Conservation (phyloP, 208 protist genomes). For the Leptomonas pyrrhocoris region DNA sequence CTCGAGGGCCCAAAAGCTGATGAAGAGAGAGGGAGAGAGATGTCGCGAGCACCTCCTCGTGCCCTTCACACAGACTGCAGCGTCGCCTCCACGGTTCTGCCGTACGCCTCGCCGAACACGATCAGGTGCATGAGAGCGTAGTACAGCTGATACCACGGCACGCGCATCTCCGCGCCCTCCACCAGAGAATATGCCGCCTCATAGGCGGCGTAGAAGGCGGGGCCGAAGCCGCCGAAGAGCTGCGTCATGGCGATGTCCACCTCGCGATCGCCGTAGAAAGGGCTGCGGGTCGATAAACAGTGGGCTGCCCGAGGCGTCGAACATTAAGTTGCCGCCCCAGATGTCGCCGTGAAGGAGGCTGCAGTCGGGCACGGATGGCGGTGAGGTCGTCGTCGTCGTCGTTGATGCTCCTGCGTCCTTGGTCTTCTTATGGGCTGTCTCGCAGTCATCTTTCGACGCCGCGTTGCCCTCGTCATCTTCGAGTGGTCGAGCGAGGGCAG, state of each 20-base stretch:
- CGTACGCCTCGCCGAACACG: slow-evolving; percentile 42
- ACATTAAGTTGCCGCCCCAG: slow-evolving; percentile 34
- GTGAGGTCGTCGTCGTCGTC: neutral
- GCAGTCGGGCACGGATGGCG: slow-evolving; percentile 5
- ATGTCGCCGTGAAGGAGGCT: slow-evolving; percentile 37
- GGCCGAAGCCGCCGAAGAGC: slow-evolving; percentile 40
- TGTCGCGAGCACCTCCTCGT: no score
- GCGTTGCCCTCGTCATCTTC: no score
- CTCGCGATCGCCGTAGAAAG: slow-evolving; percentile 38
- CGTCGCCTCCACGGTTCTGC: slow-evolving; percentile 25
- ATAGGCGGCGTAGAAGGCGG: slow-evolving; percentile 37
- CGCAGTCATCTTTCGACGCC: no score
- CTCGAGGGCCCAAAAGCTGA: no score
- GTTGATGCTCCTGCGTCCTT: neutral
- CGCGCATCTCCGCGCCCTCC: slow-evolving; percentile 17
- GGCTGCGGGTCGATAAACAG: slow-evolving; percentile 37
- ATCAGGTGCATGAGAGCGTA: slow-evolving; percentile 33
- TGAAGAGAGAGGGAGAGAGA: neutral
- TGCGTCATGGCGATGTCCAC: slow-evolving; percentile 41
- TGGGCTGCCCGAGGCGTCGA: slow-evolving; percentile 15
- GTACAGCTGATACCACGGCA: slow-evolving; percentile 38
- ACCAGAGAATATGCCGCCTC: slow-evolving; percentile 26
- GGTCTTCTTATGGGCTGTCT: no score
- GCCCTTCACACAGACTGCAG: neutral
- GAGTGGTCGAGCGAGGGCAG: no score